phyloP scores from a whole-genome alignment of 2,329 filamentous ascomycete species.

The Aspergillus ruber region DNA sequence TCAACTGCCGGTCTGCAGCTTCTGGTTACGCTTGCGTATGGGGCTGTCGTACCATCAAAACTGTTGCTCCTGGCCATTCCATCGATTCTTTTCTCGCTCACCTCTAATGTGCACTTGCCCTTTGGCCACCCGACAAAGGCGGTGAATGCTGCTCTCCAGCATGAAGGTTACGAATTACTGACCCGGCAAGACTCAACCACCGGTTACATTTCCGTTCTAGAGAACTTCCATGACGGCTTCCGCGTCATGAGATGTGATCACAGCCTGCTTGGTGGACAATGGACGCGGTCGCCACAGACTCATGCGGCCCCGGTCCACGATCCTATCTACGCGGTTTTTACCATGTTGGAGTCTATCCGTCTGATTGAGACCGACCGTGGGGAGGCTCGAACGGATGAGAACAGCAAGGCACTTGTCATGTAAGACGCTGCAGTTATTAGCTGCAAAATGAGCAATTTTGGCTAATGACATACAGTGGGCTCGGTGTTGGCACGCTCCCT shows the following conservation, averaged over 20 bases:
- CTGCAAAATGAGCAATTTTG: slow-evolving; percentile 4
- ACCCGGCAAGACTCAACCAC: slow-evolving; percentile 81
- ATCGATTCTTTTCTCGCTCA: slow-evolving; percentile 56
- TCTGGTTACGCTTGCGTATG: slow-evolving; percentile 58
- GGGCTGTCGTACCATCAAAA: slow-evolving; percentile 62
- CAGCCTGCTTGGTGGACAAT: slow-evolving; percentile 87
- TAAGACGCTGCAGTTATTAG: slow-evolving; percentile 39
- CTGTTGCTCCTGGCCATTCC: slow-evolving; percentile 62
- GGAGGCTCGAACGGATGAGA: slow-evolving; percentile 45
- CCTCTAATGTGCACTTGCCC: slow-evolving; percentile 68
- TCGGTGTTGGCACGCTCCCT: slow-evolving; percentile 88
- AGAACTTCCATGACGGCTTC: slow-evolving; percentile 65
- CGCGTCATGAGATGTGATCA: slow-evolving; percentile 88
- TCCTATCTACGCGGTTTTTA: slow-evolving; percentile 92
- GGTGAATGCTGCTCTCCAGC: slow-evolving; percentile 60
- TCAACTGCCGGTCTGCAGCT: slow-evolving; percentile 69
- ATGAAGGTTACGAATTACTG: slow-evolving; percentile 66
- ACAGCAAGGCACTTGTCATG: slow-evolving; percentile 79
- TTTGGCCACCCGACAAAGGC: slow-evolving; percentile 53
- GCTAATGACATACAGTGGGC: slow-evolving; percentile 51
- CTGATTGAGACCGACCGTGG: slow-evolving; percentile 57
- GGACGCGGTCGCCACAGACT: slow-evolving; percentile 54
- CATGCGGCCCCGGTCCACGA: slow-evolving; percentile 59
- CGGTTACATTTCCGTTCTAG: slow-evolving; percentile 85
- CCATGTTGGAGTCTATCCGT: slow-evolving; percentile 86